Evolutionary conservation across 1,139 yeast species (phyloP), one percentile per base, ranked within the genome.

Genomic region (Martiniozyma asiatica): DNA sequence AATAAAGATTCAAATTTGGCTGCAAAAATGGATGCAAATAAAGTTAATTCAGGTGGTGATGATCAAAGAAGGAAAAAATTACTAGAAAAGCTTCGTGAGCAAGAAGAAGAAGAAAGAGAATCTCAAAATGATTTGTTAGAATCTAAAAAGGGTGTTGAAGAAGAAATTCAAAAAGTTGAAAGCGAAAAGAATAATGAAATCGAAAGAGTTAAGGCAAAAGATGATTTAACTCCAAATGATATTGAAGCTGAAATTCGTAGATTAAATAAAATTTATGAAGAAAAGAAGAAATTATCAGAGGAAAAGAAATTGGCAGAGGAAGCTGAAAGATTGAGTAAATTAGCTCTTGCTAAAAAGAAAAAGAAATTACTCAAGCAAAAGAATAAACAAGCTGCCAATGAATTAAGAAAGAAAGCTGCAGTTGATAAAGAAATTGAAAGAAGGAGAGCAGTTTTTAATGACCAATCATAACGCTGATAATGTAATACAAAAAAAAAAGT

Each of bases 371-470:
- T 36, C 15, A 31, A 35, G 21, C 18, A 35, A 30, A 35, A 35
- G 33, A 30, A 28, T 23, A 25, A 23, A 14, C 39, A 40, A 25
- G 41, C 34, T 4, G 40, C 39, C 19, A 24, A 33, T 27, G 38
- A 35, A 19, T 33, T 33, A 25, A 25, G 35, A 20, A 35, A 37
- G 25, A 36, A 37, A 24, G 18, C 35, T 14, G 50, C 50, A 12
- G 36, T 44, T 14, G 42, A 43, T 26, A 42, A 39, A 20, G 49
- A 45, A 31, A 35, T 35, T 14, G 37, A 35, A 17, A 37, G 50
- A 35, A 38, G 45, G 24, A 35, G 40, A 25, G 30, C 35, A 18
- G 22, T 25, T 21, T 30, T 25, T 12, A 24, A 17, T n/a, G n/a
- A n/a, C n/a, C n/a, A n/a, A n/a, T n/a, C n/a, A n/a, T n/a, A n/a